Conservation (phyloP, 495 filamentous ascomycete species). For the Aspergillus hancockii region DNA sequence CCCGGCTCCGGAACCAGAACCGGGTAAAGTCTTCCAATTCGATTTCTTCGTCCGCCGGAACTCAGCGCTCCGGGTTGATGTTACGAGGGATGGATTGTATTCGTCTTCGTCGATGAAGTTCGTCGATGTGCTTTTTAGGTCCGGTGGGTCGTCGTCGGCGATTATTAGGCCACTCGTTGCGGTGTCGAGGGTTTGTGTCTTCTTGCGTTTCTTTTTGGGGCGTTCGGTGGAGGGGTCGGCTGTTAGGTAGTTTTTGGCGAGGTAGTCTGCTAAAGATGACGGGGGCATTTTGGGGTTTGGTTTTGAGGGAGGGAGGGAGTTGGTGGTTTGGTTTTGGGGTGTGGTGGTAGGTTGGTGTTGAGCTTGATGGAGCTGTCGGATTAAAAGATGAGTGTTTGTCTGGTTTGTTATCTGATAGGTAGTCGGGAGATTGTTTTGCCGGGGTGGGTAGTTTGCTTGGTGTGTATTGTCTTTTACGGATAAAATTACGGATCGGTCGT, state of each 20-base stretch:
- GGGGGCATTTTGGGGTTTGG: constrained; percentile 39
- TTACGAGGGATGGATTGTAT: constrained; percentile 46
- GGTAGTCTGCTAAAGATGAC: constrained; percentile 71
- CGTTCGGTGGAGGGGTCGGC: constrained; percentile 63
- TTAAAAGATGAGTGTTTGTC: too few relatives aligned
- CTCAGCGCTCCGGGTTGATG: constrained; percentile 56
- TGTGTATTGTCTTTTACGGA: background rate
- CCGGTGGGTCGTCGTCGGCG: constrained; percentile 83
- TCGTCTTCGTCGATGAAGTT: constrained; percentile 49
- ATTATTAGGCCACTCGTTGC: constrained; percentile 71
- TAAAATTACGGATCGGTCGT: background rate
- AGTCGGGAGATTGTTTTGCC: constrained; percentile 6
- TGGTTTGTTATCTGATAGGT: background rate
- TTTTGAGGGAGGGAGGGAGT: too few relatives aligned
- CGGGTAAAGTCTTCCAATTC: constrained; percentile 72
- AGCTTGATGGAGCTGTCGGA: too few relatives aligned
- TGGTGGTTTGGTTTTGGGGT: too few relatives aligned
- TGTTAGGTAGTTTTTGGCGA: constrained; percentile 91
- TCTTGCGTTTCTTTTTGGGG: constrained; percentile 77
- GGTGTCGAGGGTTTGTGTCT: constrained; percentile 68
- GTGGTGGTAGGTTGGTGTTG: too few relatives aligned
- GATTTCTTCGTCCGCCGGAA: constrained; percentile 79
- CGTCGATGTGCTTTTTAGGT: constrained; percentile 55
- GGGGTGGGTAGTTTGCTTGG: too few relatives aligned
- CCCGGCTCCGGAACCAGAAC: too few relatives aligned